phyloP scores from a whole-genome alignment of 192 early-diverging fungal genomes.

The Coemansia sp. region DNA sequence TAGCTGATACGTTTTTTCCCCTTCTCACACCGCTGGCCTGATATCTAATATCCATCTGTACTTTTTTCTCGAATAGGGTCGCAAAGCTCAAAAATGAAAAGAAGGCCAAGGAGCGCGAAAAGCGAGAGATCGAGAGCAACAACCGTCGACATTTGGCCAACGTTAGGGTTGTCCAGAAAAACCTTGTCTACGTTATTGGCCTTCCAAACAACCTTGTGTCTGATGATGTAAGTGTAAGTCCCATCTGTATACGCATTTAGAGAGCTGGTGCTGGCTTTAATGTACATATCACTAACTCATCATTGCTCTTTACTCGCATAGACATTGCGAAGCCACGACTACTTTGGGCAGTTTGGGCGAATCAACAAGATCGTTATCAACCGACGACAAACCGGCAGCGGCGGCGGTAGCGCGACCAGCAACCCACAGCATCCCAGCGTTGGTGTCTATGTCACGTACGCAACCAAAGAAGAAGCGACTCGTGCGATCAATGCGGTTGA shows the following conservation, averaged over 20 bases:
- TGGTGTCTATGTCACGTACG: constrained; percentile 93
- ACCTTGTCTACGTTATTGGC: constrained; percentile 95
- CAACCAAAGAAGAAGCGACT: constrained; percentile 87
- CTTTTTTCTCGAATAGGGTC: constrained; percentile 40
- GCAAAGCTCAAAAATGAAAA: constrained; percentile 74
- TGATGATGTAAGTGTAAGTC: constrained; percentile 63
- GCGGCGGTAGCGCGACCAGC: neutral
- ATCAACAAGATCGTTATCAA: constrained; percentile 93
- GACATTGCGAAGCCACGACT: constrained; percentile 80
- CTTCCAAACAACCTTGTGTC: constrained; percentile 79
- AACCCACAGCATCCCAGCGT: constrained; percentile 45
- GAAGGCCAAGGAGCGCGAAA: constrained; percentile 87
- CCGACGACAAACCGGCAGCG: constrained; percentile 57
- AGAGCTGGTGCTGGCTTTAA: neutral
- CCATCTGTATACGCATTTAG: neutral
- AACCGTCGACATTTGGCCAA: constrained; percentile 78
- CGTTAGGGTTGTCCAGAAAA: constrained; percentile 95
- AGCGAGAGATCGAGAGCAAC: constrained; percentile 81
- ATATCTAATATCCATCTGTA: neutral
- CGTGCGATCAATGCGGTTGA: constrained; percentile 93
- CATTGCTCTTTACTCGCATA: constrained; percentile 22
- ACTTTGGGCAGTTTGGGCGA: constrained; percentile 98
- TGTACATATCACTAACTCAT: neutral
- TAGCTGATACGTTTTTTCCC: neutral
- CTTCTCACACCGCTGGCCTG: neutral